Evolutionary conservation across 176 grass and related monocot species (phyloP).

Genomic region (Eleusine indica): DNA sequence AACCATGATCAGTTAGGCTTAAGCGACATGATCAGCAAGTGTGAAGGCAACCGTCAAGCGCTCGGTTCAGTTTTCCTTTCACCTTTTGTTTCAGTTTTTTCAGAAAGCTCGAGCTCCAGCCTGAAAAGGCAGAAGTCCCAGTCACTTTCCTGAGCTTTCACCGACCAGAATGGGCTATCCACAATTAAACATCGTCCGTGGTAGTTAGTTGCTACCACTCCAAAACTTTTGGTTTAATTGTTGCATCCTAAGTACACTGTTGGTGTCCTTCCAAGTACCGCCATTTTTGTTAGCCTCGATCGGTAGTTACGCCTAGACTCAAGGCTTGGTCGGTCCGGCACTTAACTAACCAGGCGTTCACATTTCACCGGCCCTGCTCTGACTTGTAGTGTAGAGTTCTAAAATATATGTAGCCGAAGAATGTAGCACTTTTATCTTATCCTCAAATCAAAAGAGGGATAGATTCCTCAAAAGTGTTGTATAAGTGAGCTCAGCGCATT

Average conservation of each 20-base stretch:
- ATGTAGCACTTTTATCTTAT: no score
- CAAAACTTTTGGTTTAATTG: not conserved
- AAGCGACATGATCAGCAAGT: no score
- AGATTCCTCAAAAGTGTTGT: not conserved
- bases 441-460: not conserved
- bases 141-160: no score
- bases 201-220: not conserved
- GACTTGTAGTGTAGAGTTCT: no score
- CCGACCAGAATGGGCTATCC: not conserved
- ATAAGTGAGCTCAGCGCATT: no score
- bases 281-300: not conserved
- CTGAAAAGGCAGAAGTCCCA: not conserved
- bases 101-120: not conserved
- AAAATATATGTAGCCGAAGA: no score
- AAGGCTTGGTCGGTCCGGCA: not conserved
- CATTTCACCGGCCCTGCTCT: not conserved
- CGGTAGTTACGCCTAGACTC: conserved; percentile 14
- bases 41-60: no score
- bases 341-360: conserved; percentile 13
- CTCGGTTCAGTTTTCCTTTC: not conserved
- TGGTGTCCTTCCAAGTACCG: conserved; percentile 34
- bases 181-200: not conserved
- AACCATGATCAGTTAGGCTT: no score
- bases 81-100: not conserved
- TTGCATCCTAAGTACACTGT: conserved; percentile 8